Evolutionary conservation across 805 yeast genomes (phyloP).

Genomic region (Isabelozyma rhagii): DNA sequence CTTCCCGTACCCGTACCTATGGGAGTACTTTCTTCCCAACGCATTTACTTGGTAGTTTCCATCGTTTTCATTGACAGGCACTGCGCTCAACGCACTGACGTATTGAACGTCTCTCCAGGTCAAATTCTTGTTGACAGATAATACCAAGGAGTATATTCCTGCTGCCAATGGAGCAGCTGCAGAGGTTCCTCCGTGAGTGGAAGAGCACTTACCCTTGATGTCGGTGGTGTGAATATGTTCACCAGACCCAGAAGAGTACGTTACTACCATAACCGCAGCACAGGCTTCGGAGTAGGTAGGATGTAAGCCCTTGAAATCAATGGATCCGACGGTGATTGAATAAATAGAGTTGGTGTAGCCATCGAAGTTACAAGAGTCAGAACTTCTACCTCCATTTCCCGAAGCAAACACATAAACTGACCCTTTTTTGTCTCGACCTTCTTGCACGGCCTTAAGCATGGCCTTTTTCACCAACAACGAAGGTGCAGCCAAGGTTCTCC

Average conservation of each 20-base stretch:
- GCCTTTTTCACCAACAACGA: conserved; percentile 76
- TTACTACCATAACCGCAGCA: conserved; percentile 90
- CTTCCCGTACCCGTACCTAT: conserved; percentile 88
- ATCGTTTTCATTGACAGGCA: conserved; percentile 64
- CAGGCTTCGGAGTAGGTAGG: conserved; percentile 92
- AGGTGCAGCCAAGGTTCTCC: conserved; percentile 82
- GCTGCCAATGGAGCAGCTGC: conserved; percentile 99
- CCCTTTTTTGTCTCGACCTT: conserved; percentile 81
- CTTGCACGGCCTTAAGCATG: conserved; percentile 74
- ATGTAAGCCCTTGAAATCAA: conserved; percentile 81
- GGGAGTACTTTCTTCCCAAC: conserved; percentile 69
- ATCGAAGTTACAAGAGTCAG: conserved; percentile 93
- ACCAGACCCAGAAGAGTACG: conserved; percentile 88
- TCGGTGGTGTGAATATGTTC: conserved; percentile 90
- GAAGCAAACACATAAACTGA: conserved; percentile 91
- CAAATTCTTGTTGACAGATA: conserved; percentile 79
- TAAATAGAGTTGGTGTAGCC: conserved; percentile 96
- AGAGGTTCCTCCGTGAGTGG: conserved; percentile 90
- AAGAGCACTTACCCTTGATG: conserved; percentile 64
- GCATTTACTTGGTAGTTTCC: conserved; percentile 74
- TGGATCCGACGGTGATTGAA: conserved; percentile 91
- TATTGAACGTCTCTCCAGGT: conserved; percentile 97
- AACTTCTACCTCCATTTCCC: conserved; percentile 84
- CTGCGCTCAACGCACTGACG: conserved; percentile 67
- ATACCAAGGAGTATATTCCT: conserved; percentile 82